A percentile compares a stretch with the other conserved stretches of the same genome.
phyloP scores from a whole-genome alignment of 441 rosid genomes.

The Melastoma candidum region DNA sequence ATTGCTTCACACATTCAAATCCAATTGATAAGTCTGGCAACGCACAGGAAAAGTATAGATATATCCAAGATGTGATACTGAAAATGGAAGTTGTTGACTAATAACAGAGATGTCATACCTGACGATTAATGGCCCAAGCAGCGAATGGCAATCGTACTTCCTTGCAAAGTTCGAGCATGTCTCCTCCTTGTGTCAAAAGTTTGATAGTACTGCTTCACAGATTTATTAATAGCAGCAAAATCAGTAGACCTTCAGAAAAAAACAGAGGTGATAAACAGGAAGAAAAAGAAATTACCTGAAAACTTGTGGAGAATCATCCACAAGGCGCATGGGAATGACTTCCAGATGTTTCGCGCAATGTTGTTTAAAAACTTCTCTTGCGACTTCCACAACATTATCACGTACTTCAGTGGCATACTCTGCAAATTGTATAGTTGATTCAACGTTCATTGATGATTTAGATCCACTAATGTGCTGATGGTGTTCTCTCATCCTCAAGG shows the following conservation, averaged over 20 bases:
- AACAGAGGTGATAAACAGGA: background rate
- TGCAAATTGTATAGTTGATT: slow-evolving; percentile 41
- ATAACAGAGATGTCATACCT: slow-evolving; percentile 34
- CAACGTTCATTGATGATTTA: slow-evolving; percentile 31
- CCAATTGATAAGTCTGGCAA: too few relatives aligned
- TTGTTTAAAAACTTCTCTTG: slow-evolving; percentile 72
- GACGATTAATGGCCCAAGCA: slow-evolving; percentile 57
- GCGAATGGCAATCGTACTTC: slow-evolving; percentile 87
- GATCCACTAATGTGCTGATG: slow-evolving; percentile 36
- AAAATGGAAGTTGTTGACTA: too few relatives aligned
- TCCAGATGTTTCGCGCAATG: slow-evolving; percentile 90
- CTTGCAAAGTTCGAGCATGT: slow-evolving; percentile 83
- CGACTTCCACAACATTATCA: slow-evolving; percentile 62
- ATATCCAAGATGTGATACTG: too few relatives aligned
- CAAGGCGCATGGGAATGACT: slow-evolving; percentile 60
- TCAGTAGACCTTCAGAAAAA: slow-evolving; percentile 12
- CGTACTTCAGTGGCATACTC: slow-evolving; percentile 72
- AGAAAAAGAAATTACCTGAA: slow-evolving; percentile 38
- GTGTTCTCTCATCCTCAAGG: slow-evolving; percentile 36
- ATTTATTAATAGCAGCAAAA: slow-evolving; percentile 20
- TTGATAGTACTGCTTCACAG: slow-evolving; percentile 73
- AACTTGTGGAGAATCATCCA: slow-evolving; percentile 53
- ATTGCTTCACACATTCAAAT: too few relatives aligned
- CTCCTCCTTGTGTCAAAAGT: slow-evolving; percentile 86
- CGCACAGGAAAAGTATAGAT: too few relatives aligned